Percentiles rank a stretch among this genome's conserved stretches.
Evolutionary conservation across 768 basidiomycete genomes (phyloP).

Genomic region (Saitozyma podzolica): DNA sequence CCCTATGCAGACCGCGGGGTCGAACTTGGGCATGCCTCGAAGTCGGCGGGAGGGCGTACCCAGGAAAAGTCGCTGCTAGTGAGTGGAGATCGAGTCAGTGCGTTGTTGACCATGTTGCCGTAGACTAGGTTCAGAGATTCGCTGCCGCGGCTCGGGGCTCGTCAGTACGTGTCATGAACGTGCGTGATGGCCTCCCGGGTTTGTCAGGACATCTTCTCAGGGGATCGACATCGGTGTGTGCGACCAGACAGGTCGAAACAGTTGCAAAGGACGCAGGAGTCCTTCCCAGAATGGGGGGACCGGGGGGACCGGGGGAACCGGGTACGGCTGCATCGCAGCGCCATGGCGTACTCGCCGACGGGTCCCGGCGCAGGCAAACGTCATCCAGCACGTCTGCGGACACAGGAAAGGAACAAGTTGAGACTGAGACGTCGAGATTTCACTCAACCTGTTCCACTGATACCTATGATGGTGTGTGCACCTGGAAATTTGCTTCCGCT

Average conservation of each 20-base stretch:
- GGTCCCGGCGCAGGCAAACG: too few relatives aligned
- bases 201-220: background rate
- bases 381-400: too few relatives aligned
- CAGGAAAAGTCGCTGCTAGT: background rate
- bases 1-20: constrained; percentile 35
- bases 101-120: background rate
- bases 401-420: too few relatives aligned
- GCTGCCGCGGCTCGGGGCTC: background rate
- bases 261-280: background rate
- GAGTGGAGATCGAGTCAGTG: background rate
- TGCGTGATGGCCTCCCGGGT: background rate
- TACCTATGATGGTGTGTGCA: too few relatives aligned
- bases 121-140: background rate
- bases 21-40: constrained; percentile 34
- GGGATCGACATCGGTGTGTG: background rate
- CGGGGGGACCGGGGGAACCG: too few relatives aligned
- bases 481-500: too few relatives aligned
- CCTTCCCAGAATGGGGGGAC: too few relatives aligned
- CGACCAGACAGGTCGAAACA: background rate
- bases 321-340: too few relatives aligned
- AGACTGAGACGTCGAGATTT: too few relatives aligned
- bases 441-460: too few relatives aligned
- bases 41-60: background rate
- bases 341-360: too few relatives aligned
- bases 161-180: background rate